These are phyloP conservation scores for Biscutella auriculata DNA, from an alignment of 441 rosid species.

Conservation along the genomic window DNA sequence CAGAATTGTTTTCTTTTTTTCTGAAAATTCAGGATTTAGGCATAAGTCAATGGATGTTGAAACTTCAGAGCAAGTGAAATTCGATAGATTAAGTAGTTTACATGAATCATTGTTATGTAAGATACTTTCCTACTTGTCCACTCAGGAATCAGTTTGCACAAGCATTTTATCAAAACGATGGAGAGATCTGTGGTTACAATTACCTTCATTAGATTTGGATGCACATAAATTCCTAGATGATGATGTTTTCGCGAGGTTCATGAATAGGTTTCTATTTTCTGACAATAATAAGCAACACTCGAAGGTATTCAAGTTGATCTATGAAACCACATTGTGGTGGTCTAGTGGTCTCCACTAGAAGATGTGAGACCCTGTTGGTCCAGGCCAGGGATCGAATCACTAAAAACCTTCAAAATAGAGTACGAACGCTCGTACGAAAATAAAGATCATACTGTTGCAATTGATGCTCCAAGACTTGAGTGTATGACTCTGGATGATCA, in stretches of 20 bases:
- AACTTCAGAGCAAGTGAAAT: too few species aligned
- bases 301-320: background rate
- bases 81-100: background rate
- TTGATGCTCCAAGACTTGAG: conserved; percentile 6
- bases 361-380: too few species aligned
- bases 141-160: background rate
- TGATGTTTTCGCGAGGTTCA: background rate
- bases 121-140: background rate
- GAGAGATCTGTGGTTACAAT: background rate
- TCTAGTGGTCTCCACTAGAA: too few species aligned
- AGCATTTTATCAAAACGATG: background rate
- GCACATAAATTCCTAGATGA: background rate
- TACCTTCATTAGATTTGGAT: background rate
- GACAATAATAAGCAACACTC: background rate
- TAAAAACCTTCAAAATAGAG: background rate
- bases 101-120: background rate
- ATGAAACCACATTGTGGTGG: too few species aligned
- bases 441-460: background rate
- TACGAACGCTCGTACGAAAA: background rate
- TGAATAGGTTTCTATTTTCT: background rate
- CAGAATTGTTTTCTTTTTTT: too few species aligned
- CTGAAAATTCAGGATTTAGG: too few species aligned
- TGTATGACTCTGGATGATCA: background rate
- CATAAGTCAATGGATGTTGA: too few species aligned
- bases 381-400: too few species aligned